Base-by-base conservation (phyloP, 176 grass and related monocot genomes). In the Hordeum marinum region DNA sequence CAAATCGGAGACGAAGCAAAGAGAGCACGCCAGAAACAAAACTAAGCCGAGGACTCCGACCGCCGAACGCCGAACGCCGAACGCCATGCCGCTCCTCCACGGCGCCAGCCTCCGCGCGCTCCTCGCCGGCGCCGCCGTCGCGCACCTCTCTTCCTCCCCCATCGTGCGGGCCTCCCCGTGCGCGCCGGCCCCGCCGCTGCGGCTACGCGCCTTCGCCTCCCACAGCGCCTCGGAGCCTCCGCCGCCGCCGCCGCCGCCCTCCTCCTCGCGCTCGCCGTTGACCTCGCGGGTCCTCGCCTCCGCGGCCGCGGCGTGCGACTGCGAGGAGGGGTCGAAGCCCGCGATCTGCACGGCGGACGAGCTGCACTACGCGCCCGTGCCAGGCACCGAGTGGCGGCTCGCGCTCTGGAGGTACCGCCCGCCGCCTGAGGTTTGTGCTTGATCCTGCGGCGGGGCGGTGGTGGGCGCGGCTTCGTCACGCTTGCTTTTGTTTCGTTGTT, bases 371-470 rank as follows among this genome's bases (percentile, higher is more conserved):
- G 91, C 86, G 50, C 90, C 90, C 34, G 96, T 99, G 42, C 93
- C 93, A 7, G 93, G 96, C 87, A 94, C 91, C 12, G 91, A 99
- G 64, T 99, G 96, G 96, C 89, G 90, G 46, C 88, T 99, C 71
- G 96, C 96, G 75, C 87, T 99, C 50, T 99, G 96, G 93, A 90
- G 96, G 41, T 96, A 99, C 82, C 89, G 80, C 31, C 91, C 93
- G 40, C 86, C 90, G 26, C 88, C 91, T 14, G 88, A 99, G 96
- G 96, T 99, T 63, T 72, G 68, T 34, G 21, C 11, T 87, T 87
- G 55, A 42, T 72, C 60, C 57, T 63, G 57, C 20, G 6, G 45
- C 24, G 34, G 25, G 17, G 14, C 40, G 25, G 21, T 10, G 58
- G 57, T 10, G 58, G 57, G 1, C 8, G 3, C 5, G 10, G 58